These are phyloP conservation scores for Brasilioporus rufonigricans DNA, from an alignment of 768 basidiomycete genomes.

Conservation along the genomic window DNA sequence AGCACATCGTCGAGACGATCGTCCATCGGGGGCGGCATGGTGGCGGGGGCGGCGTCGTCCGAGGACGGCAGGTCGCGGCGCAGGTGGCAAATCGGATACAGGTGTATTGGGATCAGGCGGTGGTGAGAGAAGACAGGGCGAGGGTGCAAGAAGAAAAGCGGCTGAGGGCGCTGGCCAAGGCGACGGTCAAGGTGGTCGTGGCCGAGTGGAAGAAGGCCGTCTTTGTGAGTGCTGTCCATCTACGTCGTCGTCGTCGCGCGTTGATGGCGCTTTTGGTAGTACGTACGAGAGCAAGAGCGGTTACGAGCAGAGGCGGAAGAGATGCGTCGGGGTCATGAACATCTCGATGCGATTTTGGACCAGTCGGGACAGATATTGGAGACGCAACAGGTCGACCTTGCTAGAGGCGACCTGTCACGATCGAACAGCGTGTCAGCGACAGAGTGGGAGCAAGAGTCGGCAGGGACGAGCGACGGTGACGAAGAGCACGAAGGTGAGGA, in stretches of 20 bases:
- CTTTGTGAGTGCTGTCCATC: conserved; percentile 49
- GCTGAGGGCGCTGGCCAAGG: conserved; percentile 64
- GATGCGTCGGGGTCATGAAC: conserved; percentile 72
- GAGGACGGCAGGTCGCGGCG: conserved; percentile 45
- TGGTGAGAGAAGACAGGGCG: conserved; percentile 58
- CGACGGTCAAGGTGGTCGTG: conserved; percentile 65
- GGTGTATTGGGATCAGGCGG: conserved; percentile 72
- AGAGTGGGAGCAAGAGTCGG: conserved; percentile 21
- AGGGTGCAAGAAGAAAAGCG: conserved; percentile 63
- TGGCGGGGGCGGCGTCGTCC: conserved; percentile 13
- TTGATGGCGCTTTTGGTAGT: conserved; percentile 50
- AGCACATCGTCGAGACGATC: conserved; percentile 51
- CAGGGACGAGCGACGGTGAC: conserved; percentile 20
- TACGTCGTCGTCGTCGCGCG: too few species aligned
- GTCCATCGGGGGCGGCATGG: conserved; percentile 23
- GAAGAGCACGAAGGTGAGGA: conserved; percentile 22
- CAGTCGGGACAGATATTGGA: conserved; percentile 85
- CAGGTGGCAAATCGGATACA: conserved; percentile 64
- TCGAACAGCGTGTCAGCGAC: conserved; percentile 48
- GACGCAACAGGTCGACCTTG: conserved; percentile 74
- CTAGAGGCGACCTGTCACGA: conserved; percentile 43
- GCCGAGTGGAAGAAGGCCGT: conserved; percentile 89
- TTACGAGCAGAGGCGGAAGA: conserved; percentile 72
- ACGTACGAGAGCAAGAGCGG: conserved; percentile 70
- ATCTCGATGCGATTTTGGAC: conserved; percentile 86